Evolutionary conservation across 495 filamentous ascomycete genomes (phyloP), one percentile per base, ranked within the genome.

Genomic region (Daldinia concentrica): DNA sequence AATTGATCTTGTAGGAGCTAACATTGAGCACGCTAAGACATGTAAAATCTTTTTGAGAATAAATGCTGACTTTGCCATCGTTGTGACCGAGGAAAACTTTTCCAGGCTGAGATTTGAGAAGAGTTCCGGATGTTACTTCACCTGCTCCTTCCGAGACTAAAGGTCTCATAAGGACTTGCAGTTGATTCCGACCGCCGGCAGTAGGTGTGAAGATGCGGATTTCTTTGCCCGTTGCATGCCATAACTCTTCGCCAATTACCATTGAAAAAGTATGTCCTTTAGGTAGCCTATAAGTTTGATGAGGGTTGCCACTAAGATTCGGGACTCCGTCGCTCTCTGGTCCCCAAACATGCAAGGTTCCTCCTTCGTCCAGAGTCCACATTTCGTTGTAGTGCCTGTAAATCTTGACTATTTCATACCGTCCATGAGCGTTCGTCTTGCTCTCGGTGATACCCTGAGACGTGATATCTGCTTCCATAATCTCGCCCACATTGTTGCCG

Each of bases 1-100:
- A 91, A 74, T 93, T 97, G 79, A 98, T 95, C 80, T 97, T 99
- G 84, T 97, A 98, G 4, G 93, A 86, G 79, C 93, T 98, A 66
- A 97, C 87, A 73, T 86, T 96, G 57, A 97, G 82, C 29, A 96
- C 85, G 17, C 87, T 87, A 14, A 96, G 69, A 74, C 93, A 98
- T 6, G 86, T 77, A 65, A 91, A 93, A 73, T 92, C 88, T 8
- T 83, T 83, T 11, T 87, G 85, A 0, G 94, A 95, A 75, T 97
- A 98, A 45, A 98, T 88, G 64, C 92, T 95, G 24, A 99, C 89
- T 78, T 98, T 98, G 19, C 95, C 95, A 78, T 99, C 95, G 9
- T 84, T 87, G 76, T 99, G 95, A 4, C 96, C 96, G 69, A 99
- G 90, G 79, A 92, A 97, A 2, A 98, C 89, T 36, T 90, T 88